Percentiles rank a stretch among this genome's conserved stretches.
Evolutionary conservation across 768 basidiomycete species (phyloP).

Genomic region (Glaciozyma martinii): DNA sequence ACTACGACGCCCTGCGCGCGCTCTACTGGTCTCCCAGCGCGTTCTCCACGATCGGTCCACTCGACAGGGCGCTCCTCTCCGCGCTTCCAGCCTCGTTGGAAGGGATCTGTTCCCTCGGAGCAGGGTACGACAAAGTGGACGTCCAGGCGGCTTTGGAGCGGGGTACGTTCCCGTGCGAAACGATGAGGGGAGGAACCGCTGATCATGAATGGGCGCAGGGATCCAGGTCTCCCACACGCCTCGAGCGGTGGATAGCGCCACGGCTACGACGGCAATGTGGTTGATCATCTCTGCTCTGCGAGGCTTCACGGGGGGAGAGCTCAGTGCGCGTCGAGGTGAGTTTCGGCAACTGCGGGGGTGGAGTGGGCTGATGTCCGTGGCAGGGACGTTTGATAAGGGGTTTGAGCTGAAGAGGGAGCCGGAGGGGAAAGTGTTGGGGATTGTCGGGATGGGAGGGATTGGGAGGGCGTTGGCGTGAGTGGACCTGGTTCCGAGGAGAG

Average conservation of each 20-base stretch:
- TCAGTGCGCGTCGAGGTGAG: background rate
- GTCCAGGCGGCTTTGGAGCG: background rate
- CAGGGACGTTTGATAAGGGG: background rate
- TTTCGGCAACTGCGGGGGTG: background rate
- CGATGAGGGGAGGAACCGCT: background rate
- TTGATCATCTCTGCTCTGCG: background rate
- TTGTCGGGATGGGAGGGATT: background rate
- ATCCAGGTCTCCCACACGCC: background rate
- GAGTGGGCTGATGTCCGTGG: no score
- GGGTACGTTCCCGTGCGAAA: background rate
- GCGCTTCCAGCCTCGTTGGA: background rate
- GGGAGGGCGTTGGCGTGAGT: background rate
- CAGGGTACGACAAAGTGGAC: background rate
- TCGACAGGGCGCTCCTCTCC: background rate
- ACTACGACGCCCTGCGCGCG: no score
- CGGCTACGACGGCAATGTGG: background rate
- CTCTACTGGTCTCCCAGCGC: no score
- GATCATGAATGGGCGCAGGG: background rate
- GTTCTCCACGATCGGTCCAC: background rate
- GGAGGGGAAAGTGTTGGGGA: background rate
- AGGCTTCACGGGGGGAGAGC: background rate
- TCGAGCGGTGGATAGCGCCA: background rate
- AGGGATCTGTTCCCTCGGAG: background rate
- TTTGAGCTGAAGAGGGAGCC: background rate
- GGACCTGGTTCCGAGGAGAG: background rate